A percentile compares a stretch with the other conserved stretches of the same genome.
Conservation (phyloP, 495 filamentous ascomycete genomes). For the Tuber melanosporum region DNA sequence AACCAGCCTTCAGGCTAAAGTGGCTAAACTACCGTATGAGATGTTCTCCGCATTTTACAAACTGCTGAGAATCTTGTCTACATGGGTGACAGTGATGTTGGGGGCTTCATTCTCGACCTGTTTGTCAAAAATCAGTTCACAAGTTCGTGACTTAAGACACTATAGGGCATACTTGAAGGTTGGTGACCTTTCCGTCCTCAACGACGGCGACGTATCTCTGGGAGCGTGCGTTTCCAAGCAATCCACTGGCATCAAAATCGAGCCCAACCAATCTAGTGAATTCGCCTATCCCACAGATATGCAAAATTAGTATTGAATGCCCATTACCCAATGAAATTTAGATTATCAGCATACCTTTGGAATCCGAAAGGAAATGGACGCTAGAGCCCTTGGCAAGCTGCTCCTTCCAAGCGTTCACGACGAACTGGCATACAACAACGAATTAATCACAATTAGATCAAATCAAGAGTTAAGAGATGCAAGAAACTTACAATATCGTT, state of each 20-base stretch:
- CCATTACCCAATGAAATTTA: not conserved
- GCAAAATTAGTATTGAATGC: not conserved
- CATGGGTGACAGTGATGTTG: conserved; percentile 30
- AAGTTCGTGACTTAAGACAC: not conserved
- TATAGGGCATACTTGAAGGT: conserved; percentile 24
- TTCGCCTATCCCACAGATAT: conserved; percentile 39
- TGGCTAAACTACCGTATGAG: conserved; percentile 1
- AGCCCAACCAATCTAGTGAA: conserved; percentile 89
- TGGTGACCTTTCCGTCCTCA: conserved; percentile 70
- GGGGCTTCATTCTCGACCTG: conserved; percentile 30
- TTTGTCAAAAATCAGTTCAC: not conserved
- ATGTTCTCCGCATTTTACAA: conserved; percentile 22
- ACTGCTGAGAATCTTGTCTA: conserved; percentile 28
- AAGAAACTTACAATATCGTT: conserved; percentile 34
- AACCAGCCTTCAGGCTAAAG: not conserved
- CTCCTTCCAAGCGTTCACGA: conserved; percentile 41
- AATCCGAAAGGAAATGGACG: conserved; percentile 85
- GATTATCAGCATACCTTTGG: conserved; percentile 47
- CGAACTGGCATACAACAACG: conserved; percentile 21
- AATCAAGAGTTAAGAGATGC: not conserved
- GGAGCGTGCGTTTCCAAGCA: conserved; percentile 76
- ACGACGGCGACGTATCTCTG: conserved; percentile 81
- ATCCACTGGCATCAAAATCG: conserved; percentile 68
- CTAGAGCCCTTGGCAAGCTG: conserved; percentile 19
- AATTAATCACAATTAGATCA: not conserved